Evolutionary conservation across 306 rosid genomes (phyloP).

Genomic region (Castanea mollissima): DNA sequence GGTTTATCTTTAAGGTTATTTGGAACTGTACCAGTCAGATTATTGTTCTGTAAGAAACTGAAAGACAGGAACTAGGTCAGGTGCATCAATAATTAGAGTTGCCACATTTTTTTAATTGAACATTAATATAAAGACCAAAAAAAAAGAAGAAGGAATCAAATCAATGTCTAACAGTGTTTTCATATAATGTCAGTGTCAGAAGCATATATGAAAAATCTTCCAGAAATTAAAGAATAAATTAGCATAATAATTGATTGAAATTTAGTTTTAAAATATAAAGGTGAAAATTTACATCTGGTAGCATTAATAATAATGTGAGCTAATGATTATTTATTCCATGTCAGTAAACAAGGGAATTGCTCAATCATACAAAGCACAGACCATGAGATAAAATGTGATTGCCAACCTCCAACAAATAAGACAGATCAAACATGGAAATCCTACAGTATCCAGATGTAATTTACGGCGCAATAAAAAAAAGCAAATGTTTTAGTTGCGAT

Average conservation of each 20-base stretch:
- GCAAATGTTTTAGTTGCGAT: neutral
- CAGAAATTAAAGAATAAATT: neutral
- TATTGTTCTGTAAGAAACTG: slow-evolving; percentile 87
- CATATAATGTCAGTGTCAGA: neutral
- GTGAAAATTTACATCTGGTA: slow-evolving; percentile 10
- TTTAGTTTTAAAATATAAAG: neutral
- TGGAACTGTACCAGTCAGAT: slow-evolving; percentile 82
- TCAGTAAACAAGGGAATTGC: neutral
- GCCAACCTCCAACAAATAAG: neutral
- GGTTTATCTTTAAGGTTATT: slow-evolving; percentile 56
- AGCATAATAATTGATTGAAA: neutral
- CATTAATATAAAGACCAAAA: slow-evolving; percentile 9
- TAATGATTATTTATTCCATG: neutral
- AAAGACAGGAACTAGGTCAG: slow-evolving; percentile 29
- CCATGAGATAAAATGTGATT: neutral
- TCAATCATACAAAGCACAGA: neutral
- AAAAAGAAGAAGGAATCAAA: neutral
- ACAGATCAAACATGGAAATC: neutral
- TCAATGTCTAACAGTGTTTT: neutral
- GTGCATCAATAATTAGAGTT: neutral
- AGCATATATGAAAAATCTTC: neutral
- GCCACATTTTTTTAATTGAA: neutral
- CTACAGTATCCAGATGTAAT: neutral
- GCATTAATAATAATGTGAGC: neutral
- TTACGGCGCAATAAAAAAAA: neutral